A percentile compares a stretch with the other conserved stretches of the same genome.
Evolutionary conservation across 1,139 yeast species (phyloP).

Genomic region (Scheffersomyces lignicola): DNA sequence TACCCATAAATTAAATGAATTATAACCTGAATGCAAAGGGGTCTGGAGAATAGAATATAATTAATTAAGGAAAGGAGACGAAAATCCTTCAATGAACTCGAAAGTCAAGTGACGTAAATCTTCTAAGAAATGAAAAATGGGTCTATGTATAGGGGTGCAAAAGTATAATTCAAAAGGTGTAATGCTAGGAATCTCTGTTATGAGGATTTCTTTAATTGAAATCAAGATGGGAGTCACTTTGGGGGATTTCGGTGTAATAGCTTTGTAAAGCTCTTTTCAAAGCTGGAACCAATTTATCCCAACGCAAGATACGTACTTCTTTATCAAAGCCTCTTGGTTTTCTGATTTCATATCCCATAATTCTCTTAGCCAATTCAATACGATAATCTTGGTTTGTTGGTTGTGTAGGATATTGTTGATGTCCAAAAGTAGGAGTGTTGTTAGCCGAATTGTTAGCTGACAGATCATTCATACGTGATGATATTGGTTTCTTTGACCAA

Average conservation of each 20-base stretch:
- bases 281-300: constrained; percentile 63
- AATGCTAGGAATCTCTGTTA: neutral
- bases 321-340: constrained; percentile 70
- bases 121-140: constrained; percentile 1
- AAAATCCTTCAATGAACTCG: too few species aligned
- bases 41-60: too few species aligned
- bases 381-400: constrained; percentile 45
- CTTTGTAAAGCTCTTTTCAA: constrained; percentile 62
- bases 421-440: constrained; percentile 5
- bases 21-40: constrained; percentile 3
- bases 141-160: neutral
- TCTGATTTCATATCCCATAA: constrained; percentile 63
- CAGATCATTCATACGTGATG: constrained; percentile 44
- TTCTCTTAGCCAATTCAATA: constrained; percentile 59
- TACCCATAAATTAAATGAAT: neutral
- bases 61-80: too few species aligned
- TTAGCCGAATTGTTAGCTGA: constrained; percentile 6
- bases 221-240: constrained; percentile 12
- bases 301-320: constrained; percentile 60
- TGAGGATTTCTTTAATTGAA: constrained; percentile 4
- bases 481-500: constrained; percentile 62
- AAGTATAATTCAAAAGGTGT: neutral
- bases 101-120: neutral
- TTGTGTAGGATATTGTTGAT: constrained; percentile 10
- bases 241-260: constrained; percentile 57